Evolutionary conservation across 495 filamentous ascomycete species (phyloP).

Genomic region (Daldinia vernicosa): DNA sequence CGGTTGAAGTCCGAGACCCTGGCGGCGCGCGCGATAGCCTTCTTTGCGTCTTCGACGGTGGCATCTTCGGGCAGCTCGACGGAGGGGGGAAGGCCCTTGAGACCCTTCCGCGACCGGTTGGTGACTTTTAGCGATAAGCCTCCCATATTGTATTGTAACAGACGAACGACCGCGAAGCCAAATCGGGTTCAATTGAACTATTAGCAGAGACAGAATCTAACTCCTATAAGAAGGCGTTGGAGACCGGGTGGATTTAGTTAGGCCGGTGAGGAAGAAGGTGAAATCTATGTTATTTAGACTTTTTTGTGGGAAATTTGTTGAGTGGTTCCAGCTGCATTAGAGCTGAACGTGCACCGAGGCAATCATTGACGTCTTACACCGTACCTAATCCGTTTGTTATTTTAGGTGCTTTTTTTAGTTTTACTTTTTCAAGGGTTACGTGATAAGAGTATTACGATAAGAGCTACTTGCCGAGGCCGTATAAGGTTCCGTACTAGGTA

Average conservation of each 20-base stretch:
- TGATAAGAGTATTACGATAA: neutral
- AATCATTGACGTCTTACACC: neutral
- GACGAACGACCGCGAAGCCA: neutral
- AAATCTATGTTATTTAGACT: constrained; percentile 16
- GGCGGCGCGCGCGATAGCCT: constrained; percentile 53
- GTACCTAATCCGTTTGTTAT: neutral
- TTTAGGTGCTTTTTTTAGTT: neutral
- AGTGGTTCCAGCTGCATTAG: constrained; percentile 10
- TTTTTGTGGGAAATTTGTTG: constrained; percentile 39
- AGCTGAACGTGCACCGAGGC: constrained; percentile 13
- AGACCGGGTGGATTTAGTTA: neutral
- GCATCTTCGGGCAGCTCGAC: constrained; percentile 68
- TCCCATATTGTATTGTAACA: constrained; percentile 49
- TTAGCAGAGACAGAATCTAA: neutral
- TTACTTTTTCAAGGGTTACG: neutral
- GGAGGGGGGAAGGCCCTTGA: constrained; percentile 75
- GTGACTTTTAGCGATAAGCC: constrained; percentile 55
- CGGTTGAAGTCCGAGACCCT: constrained; percentile 66
- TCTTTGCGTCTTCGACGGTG: constrained; percentile 67
- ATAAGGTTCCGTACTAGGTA: too few species aligned
- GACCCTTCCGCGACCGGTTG: constrained; percentile 60
- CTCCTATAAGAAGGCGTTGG: constrained; percentile 7
- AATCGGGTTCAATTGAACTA: constrained; percentile 5
- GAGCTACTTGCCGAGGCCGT: constrained; percentile 1
- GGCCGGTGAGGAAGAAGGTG: neutral